A percentile compares a stretch with the other conserved stretches of the same genome.
Evolutionary conservation across 768 basidiomycete species (phyloP).

Genomic region (Russula ochroleuca): DNA sequence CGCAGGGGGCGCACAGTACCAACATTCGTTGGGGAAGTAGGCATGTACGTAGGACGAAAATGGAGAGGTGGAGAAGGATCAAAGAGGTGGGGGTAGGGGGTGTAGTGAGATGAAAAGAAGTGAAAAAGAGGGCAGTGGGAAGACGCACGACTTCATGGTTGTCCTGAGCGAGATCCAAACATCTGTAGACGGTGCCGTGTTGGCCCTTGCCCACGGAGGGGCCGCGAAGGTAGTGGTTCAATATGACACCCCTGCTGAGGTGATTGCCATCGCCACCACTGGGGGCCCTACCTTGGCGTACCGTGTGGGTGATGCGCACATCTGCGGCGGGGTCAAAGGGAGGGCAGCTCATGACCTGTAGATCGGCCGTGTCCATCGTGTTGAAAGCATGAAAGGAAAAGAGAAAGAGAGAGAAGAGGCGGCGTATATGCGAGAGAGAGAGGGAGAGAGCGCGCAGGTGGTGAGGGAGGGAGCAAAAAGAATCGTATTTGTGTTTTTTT

Average conservation of each 20-base stretch:
- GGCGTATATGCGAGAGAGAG: neutral
- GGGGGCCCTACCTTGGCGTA: constrained; percentile 37
- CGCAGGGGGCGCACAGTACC: neutral
- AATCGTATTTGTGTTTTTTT: too few species aligned
- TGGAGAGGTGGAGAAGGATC: neutral
- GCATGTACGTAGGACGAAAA: neutral
- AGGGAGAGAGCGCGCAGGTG: too few species aligned
- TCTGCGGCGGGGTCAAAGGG: constrained; percentile 27
- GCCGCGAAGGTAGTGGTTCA: constrained; percentile 85
- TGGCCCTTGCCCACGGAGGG: constrained; percentile 80
- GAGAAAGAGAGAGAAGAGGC: neutral
- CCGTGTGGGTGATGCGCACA: constrained; percentile 27
- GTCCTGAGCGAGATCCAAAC: constrained; percentile 45
- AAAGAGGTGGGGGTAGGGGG: neutral
- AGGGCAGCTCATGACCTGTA: constrained; percentile 23
- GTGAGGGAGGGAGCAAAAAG: neutral
- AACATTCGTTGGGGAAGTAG: neutral
- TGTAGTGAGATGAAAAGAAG: neutral
- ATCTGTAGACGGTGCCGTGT: constrained; percentile 85
- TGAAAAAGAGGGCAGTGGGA: constrained; percentile 1
- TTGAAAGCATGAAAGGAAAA: constrained; percentile 17
- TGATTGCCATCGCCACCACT: constrained; percentile 23
- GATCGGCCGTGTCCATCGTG: constrained; percentile 26
- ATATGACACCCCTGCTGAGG: constrained; percentile 42
- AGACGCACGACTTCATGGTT: constrained; percentile 43